Base-by-base conservation (phyloP, 2,329 filamentous ascomycete genomes). In the Trichoderma simmonsii region DNA sequence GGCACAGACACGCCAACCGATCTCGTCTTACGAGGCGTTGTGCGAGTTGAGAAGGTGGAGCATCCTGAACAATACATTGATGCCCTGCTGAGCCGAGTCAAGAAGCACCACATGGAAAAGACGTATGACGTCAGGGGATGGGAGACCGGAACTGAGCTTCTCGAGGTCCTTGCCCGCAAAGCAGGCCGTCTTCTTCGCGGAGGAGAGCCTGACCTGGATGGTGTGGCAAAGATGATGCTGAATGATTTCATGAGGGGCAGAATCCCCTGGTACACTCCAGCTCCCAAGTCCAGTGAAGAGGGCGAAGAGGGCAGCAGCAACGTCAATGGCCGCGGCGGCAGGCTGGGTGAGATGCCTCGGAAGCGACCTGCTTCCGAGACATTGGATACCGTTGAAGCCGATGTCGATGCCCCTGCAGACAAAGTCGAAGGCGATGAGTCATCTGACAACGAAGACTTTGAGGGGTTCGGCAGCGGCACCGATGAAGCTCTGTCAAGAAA, bases 221-320 rank as follows among this genome's bases (percentile, higher is more conserved):
- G 95, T 77, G 94, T 97, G 62, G 96, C 96, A 1, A 97, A 97
- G 82, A 97, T 97, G 90, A 92, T 99, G 1, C 84, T 99, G 73
- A 98, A 97, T 78, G 96, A 99, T 79, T 99, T 98, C 80, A 89
- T 98, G 78, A 86, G 96, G 74, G 96, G 96, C 71, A 98, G 95
- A 83, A 93, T 98, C 30, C 96, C 96, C 1, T 99, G 97, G 96
- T 99, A 94, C 79, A 96, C 93, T 0, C 90, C 94, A 9, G 91
- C 94, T 11, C 94, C 95, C 8, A 69, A 64, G 39, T 12, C 48
- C n/a, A 48, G 24, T 2, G 85, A 83, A 15, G 83, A 84, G 3
- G 87, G 88, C 11, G 84, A 84, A 7, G 84, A 84, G 6, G 85
- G 83, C 15, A 82, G 83, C 12, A 83, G 84, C 36, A 83, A 81